Percentiles rank a stretch among this genome's conserved stretches.
Evolutionary conservation across 2,329 filamentous ascomycete genomes (phyloP).

Genomic region (Alternaria triticimaculans): DNA sequence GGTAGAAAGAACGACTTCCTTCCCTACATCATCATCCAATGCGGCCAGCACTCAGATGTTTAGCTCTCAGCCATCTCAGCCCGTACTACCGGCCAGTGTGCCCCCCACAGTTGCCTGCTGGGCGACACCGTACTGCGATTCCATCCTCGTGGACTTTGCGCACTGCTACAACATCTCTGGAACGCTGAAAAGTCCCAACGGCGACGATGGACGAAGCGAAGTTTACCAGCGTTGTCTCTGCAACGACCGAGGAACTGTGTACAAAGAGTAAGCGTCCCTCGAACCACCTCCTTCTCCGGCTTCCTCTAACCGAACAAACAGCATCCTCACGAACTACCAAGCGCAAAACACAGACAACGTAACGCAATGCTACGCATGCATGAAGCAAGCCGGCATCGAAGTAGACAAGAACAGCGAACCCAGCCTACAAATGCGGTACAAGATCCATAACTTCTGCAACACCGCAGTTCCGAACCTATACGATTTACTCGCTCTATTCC

Average conservation of each 20-base stretch:
- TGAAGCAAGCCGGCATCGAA: slow-evolving; percentile 7
- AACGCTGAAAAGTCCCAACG: not conserved
- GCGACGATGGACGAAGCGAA: not conserved
- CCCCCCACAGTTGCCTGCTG: not conserved
- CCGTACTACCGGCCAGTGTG: not conserved
- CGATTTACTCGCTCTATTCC: not conserved
- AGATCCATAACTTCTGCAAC: slow-evolving; percentile 13
- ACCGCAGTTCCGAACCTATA: not conserved
- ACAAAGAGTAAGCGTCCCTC: not conserved
- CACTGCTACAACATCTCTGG: not conserved
- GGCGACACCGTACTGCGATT: not conserved
- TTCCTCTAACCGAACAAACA: not conserved
- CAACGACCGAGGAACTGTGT: not conserved
- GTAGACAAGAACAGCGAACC: not conserved
- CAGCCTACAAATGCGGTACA: not conserved
- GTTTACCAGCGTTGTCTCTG: not conserved
- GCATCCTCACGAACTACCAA: not conserved
- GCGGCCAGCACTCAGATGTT: not conserved
- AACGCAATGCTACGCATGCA: slow-evolving; percentile 4
- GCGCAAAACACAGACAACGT: not conserved
- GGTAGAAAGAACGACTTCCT: not conserved
- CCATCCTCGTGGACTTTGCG: not conserved
- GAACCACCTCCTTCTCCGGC: not conserved
- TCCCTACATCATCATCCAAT: not conserved
- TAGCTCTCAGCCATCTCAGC: not conserved